Evolutionary conservation across 2,329 filamentous ascomycete species (phyloP).

Genomic region (Fusarium fujikuroi): DNA sequence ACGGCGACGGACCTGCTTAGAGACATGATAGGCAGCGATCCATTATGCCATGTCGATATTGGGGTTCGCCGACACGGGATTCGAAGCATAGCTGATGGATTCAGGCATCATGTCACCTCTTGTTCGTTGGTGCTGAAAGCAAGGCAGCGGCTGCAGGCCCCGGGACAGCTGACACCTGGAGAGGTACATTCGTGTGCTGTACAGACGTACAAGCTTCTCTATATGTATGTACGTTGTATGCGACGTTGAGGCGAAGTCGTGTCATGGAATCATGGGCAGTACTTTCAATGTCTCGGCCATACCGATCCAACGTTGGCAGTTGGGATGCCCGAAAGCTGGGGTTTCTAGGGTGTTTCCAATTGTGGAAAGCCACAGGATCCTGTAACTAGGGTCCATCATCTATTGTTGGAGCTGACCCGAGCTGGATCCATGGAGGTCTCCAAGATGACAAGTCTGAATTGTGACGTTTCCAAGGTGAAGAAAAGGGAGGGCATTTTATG

Average conservation of each 20-base stretch:
- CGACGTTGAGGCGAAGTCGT: conserved; percentile 21
- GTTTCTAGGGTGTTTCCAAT: conserved; percentile 27
- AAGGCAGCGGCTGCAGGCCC: conserved; percentile 13
- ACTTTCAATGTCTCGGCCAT: conserved; percentile 7
- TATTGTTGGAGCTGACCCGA: conserved; percentile 8
- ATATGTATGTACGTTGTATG: conserved; percentile 21
- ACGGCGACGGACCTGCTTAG: conserved; percentile 19
- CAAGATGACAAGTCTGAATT: conserved; percentile 27
- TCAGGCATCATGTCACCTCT: conserved; percentile 14
- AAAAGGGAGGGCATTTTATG: background rate
- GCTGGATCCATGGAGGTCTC: conserved; percentile 7
- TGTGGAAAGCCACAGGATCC: conserved; percentile 19
- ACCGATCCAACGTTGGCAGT: conserved; percentile 6
- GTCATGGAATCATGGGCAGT: conserved; percentile 2
- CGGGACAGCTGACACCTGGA: conserved; percentile 27
- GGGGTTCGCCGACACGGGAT: conserved; percentile 27
- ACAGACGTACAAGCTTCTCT: conserved; percentile 1
- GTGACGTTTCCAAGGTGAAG: conserved; percentile 31
- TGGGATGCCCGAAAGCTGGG: conserved; percentile 25
- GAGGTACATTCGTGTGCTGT: conserved; percentile 10
- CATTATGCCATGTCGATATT: conserved; percentile 6
- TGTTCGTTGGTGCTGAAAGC: conserved; percentile 14
- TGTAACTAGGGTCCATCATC: conserved; percentile 12
- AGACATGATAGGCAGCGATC: conserved; percentile 21
- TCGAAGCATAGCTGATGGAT: conserved; percentile 26